Evolutionary conservation across 305 asterid genomes (phyloP).

Genomic region (Fraxinus paxiana): DNA sequence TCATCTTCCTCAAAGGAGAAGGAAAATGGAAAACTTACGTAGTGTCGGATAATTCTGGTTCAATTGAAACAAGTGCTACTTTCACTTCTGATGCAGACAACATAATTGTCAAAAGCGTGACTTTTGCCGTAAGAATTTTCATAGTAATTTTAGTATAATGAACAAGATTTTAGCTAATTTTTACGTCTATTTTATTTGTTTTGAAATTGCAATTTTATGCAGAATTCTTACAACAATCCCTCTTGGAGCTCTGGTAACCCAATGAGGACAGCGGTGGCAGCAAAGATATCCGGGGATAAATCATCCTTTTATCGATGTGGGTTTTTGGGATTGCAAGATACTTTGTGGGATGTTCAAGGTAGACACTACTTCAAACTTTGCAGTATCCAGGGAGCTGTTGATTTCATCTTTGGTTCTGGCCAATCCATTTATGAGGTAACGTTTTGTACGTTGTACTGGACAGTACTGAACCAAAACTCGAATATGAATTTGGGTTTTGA

Average conservation of each 20-base stretch:
- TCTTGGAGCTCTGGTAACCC: conserved; percentile 2
- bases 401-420: conserved; percentile 64
- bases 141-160: neutral
- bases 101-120: conserved; percentile 40
- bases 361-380: conserved; percentile 54
- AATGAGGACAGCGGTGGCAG: conserved; percentile 42
- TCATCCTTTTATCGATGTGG: conserved; percentile 36
- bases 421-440: conserved; percentile 61
- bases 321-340: conserved; percentile 62
- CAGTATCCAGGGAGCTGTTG: conserved; percentile 51
- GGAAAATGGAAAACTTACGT: conserved; percentile 38
- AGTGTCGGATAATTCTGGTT: conserved; percentile 37
- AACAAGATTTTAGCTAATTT: neutral
- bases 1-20: conserved; percentile 48
- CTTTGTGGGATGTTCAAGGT: conserved; percentile 60
- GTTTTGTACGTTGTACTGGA: neutral
- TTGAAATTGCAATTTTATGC: neutral
- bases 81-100: conserved; percentile 52
- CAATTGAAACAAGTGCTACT: conserved; percentile 45
- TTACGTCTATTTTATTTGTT: neutral
- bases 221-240: conserved; percentile 58
- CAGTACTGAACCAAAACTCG: neutral
- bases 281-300: conserved; percentile 44
- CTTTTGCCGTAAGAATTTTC: conserved; percentile 42
- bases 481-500: neutral